Percentiles rank a stretch among this genome's conserved stretches.
Evolutionary conservation across 2,329 filamentous ascomycete genomes (phyloP).

Genomic region (Amesomyces nigricolor): DNA sequence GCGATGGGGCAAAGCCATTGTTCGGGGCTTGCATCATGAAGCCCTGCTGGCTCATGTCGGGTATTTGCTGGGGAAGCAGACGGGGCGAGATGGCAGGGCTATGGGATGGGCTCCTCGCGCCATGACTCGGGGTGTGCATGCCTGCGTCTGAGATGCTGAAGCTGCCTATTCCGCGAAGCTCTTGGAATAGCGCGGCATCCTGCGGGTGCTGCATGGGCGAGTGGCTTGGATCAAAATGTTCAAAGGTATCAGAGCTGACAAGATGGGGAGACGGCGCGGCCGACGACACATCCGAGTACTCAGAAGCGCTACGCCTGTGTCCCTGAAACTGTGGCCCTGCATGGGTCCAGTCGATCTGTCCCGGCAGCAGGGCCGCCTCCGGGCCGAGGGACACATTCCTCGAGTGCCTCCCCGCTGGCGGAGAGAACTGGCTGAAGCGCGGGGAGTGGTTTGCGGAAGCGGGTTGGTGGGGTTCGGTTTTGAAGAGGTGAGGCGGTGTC

Average conservation of each 20-base stretch:
- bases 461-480: constrained; percentile 41
- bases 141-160: constrained; percentile 76
- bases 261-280: constrained; percentile 79
- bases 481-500: constrained; percentile 51
- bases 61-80: constrained; percentile 51
- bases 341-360: constrained; percentile 51
- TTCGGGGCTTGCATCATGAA: constrained; percentile 41
- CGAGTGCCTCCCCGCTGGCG: constrained; percentile 45
- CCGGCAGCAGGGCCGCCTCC: constrained; percentile 50
- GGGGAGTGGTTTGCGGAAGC: constrained; percentile 52
- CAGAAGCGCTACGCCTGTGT: constrained; percentile 83
- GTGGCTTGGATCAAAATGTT: constrained; percentile 61
- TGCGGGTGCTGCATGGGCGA: constrained; percentile 75
- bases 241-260: constrained; percentile 71
- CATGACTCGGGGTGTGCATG: constrained; percentile 53
- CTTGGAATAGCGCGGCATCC: constrained; percentile 68
- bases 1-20: constrained; percentile 36
- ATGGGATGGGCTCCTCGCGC: constrained; percentile 75
- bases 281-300: constrained; percentile 86
- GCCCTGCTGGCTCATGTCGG: constrained; percentile 46
- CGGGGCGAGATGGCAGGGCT: constrained; percentile 62
- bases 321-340: constrained; percentile 57
- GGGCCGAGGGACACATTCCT: constrained; percentile 53
- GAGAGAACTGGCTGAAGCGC: constrained; percentile 51
- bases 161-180: constrained; percentile 68